phyloP scores from a whole-genome alignment of 2,329 filamentous ascomycete species.

The Aspergillus pseudotamarii region DNA sequence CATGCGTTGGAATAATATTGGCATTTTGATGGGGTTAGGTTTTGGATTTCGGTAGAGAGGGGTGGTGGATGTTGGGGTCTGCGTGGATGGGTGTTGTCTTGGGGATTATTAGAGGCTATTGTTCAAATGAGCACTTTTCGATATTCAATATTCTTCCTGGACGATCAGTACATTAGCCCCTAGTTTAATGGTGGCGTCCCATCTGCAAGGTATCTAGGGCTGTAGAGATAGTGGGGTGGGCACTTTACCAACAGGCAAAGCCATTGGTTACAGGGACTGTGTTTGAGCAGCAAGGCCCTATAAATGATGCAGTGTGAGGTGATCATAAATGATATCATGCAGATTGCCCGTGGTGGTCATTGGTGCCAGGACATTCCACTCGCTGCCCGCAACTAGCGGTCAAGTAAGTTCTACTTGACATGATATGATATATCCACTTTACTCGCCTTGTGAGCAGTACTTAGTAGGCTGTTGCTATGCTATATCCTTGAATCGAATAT shows the following conservation, averaged over 20 bases:
- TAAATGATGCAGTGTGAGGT: not conserved
- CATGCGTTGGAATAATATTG: not conserved
- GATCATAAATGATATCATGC: not conserved
- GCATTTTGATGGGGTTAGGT: not conserved
- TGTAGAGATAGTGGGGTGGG: fast-evolving
- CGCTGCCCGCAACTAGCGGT: not conserved
- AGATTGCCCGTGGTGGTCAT: not conserved
- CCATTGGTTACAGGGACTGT: not conserved
- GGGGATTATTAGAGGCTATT: not conserved
- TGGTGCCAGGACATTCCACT: too few relatives aligned
- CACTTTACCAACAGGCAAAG: too few relatives aligned
- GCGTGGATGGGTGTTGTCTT: not conserved
- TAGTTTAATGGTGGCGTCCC: not conserved
- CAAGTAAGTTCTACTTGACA: not conserved
- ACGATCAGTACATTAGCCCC: not conserved
- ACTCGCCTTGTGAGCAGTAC: not conserved
- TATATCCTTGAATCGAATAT: fast-evolving
- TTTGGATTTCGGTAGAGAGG: not conserved
- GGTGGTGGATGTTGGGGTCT: not conserved
- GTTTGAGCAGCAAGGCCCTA: too few relatives aligned
- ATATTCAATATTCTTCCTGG: not conserved
- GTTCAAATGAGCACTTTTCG: too few relatives aligned
- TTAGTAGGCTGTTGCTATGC: not conserved
- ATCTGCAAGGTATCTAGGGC: not conserved
- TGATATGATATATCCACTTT: not conserved